Evolutionary conservation across 106 monocot genomes (phyloP), one percentile per base, ranked within the genome.

Genomic region (Dioscorea alata): DNA sequence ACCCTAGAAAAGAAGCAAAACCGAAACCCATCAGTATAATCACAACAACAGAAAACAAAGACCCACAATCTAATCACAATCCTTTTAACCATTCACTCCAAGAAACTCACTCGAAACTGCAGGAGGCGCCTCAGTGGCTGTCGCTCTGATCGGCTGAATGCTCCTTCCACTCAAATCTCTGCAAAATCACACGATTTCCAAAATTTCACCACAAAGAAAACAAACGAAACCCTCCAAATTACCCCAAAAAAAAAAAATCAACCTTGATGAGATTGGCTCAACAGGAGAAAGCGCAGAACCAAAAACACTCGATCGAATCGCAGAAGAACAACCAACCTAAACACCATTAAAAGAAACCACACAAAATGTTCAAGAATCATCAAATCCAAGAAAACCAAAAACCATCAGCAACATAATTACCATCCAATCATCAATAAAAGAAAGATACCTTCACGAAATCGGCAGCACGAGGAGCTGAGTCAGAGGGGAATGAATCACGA

Each of bases 41-140:
- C 4, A 56, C 54, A 56, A 4, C 8, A 56, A 18, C 54, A 56
- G 2, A 56, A 31, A 33, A 0, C 35, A 33, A 12, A 64, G 19
- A 64, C n/a, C n/a, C n/a, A n/a, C 64, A 64, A 12, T 9, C 33
- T 33, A 16, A 28, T 13, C 21, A 13, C 4, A 33, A 19, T 28
- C 28, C 28, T 28, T 28, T 28, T 28, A 3, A 14, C 1, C 13
- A 16, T 33, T 35, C 33, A 8, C 13, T 13, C 0, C 28, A 28
- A 15, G 33, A 61, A 33, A 64, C 33, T 33, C 19, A 64, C 64
- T 64, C 10, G 1, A 34, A 31, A 64, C 31, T 17, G 34, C 64
- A 33, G 64, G 33, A 33, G 64, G 64, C 4, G 19, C 32, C 64
- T 64, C 64, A 64, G 64, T 64, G 5, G 64, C 64, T 33, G 64